Conservation (phyloP, 257 asterid species). For the Solanum sejunctum region DNA sequence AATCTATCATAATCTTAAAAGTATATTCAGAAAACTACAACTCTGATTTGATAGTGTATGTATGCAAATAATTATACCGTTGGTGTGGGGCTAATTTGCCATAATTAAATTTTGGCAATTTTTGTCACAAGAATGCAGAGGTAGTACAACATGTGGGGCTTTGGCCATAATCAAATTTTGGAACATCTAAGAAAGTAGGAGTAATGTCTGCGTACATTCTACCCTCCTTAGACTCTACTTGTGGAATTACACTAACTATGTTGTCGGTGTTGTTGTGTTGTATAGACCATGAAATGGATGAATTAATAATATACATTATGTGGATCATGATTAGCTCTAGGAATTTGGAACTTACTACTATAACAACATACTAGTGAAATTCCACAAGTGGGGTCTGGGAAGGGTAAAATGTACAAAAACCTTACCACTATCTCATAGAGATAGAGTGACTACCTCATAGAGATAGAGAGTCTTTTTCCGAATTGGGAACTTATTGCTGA, state of each 20-base stretch:
- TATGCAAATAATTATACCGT: neutral
- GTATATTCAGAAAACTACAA: neutral
- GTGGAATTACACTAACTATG: neutral
- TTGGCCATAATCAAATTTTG: neutral
- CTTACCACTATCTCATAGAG: too few relatives aligned
- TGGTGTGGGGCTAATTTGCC: neutral
- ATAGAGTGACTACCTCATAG: too few relatives aligned
- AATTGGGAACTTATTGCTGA: neutral
- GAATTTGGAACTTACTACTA: neutral
- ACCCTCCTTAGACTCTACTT: fast-evolving
- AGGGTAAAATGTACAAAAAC: too few relatives aligned
- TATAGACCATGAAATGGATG: neutral
- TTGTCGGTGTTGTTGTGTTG: neutral
- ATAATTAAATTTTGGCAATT: neutral
- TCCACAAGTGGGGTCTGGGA: too few relatives aligned
- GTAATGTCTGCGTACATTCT: neutral
- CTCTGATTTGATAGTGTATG: neutral
- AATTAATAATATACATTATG: neutral
- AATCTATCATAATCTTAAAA: neutral
- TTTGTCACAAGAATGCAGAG: neutral
- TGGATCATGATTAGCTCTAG: neutral
- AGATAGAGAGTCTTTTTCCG: too few relatives aligned
- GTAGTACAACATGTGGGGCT: neutral
- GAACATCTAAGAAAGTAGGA: neutral
- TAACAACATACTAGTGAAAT: too few relatives aligned